A percentile compares a stretch with the other conserved stretches of the same genome.
Evolutionary conservation across 2,329 filamentous ascomycete species (phyloP).

Genomic region (Penicillium expansum): DNA sequence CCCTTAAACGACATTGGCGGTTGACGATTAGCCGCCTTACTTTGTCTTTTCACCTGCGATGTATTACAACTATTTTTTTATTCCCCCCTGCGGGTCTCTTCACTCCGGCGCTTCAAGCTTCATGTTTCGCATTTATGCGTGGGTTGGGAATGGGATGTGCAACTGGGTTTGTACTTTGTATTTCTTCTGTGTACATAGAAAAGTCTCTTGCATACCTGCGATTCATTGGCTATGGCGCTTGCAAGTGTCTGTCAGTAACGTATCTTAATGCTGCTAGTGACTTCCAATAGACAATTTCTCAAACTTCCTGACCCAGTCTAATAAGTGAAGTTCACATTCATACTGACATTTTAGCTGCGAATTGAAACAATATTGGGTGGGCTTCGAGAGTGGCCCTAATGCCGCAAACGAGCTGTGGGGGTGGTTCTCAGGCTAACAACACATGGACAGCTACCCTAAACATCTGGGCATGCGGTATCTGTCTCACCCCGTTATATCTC

Average conservation of each 20-base stretch:
- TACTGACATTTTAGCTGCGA: not conserved
- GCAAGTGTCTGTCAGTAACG: conserved; percentile 25
- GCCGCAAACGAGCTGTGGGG: not conserved
- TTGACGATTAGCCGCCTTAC: conserved; percentile 24
- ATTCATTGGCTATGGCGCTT: conserved; percentile 28
- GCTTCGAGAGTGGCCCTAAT: not conserved
- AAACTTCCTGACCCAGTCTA: not conserved
- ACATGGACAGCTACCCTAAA: not conserved
- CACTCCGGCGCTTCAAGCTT: conserved; percentile 46
- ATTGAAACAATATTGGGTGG: not conserved
- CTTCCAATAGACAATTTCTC: conserved; percentile 28
- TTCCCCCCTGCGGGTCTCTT: conserved; percentile 36
- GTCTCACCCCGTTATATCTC: not conserved
- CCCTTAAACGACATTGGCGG: conserved; percentile 29
- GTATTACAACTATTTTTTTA: conserved; percentile 40
- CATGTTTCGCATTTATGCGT: conserved; percentile 42
- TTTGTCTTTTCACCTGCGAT: conserved; percentile 32
- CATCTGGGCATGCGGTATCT: not conserved
- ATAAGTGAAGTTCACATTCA: not conserved
- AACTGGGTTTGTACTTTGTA: conserved; percentile 39
- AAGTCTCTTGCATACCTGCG: conserved; percentile 35
- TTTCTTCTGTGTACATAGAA: conserved; percentile 45
- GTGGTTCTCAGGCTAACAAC: too few relatives aligned
- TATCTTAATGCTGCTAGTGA: conserved; percentile 33
- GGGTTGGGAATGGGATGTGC: conserved; percentile 41